Base-by-base conservation (phyloP, 1,284 basidiomycete species). In the Ustilago crameri region DNA sequence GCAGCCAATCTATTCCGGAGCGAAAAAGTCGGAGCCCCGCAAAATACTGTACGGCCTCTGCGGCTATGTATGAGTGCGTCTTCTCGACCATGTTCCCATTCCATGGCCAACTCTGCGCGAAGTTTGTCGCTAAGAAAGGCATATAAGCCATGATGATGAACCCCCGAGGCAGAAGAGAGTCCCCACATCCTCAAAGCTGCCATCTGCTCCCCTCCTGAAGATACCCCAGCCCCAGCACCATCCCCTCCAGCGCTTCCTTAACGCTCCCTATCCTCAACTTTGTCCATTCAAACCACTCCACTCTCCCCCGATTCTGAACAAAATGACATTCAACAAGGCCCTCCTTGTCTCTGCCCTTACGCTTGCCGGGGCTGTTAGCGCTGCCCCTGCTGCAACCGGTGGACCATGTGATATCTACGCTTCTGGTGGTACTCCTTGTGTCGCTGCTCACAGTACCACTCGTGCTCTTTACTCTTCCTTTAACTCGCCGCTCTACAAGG, bases 381-480 rank as follows among this genome's bases (percentile, higher is more conserved):
- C 56, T 9, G 23, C 40, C 2, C 51, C 62, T 8, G 30, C 49
- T 0, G 40, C 42, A 14, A 43, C 24, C 2, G 38, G 26, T 8
- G 61, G 24, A 10, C 56, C 56, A 17, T 66, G 63, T 27, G 63
- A 66, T 26, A 59, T 66, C 34, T 66, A 66, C 56, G 56, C 63
- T 17, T 14, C 51, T 1, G 63, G 63, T n/a, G 30, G 37, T n/a
- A 59, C 56, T 2, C 63, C 62, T 2, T 66, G 63, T 35, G 63
- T 66, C 1, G 63, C 63, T 18, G 63, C 63, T 0, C 63, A 66
- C 48, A 55, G 51, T 41, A 66, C 63, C 23, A 66, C 63, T 12
- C 63, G 63, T 14, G 17, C 63, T 1, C 63, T 66, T 17, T 66
- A 55, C 52, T 45, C 56, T 4, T 15, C 47, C 26, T 66, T 47